Percentiles rank a stretch among this genome's conserved stretches.
Conservation (phyloP, 495 filamentous ascomycete species). For the Symbiotaphrina buchneri region DNA sequence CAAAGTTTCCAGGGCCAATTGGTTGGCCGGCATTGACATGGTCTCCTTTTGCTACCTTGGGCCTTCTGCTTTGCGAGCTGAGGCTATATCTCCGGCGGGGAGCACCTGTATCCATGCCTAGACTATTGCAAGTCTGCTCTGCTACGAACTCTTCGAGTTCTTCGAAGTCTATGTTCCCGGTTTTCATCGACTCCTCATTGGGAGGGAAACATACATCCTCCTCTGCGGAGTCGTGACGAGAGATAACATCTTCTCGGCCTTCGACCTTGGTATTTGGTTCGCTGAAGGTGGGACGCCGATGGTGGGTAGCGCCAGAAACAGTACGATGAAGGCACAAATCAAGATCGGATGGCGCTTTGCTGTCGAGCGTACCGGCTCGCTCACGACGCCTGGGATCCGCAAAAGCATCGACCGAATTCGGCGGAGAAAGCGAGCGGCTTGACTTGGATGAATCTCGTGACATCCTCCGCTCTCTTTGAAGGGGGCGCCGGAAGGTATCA, state of each 20-base stretch:
- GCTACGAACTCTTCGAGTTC: conserved; percentile 71
- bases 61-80: conserved; percentile 18
- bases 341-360: conserved; percentile 28
- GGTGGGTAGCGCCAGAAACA: conserved; percentile 41
- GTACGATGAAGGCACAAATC: conserved; percentile 47
- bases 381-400: conserved; percentile 53
- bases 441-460: conserved; percentile 29
- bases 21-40: too few relatives aligned
- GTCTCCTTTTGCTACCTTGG: not conserved
- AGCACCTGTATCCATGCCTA: conserved; percentile 8
- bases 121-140: conserved; percentile 17
- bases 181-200: conserved; percentile 28
- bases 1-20: too few relatives aligned
- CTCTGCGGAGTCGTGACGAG: conserved; percentile 24
- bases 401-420: conserved; percentile 95
- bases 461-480: conserved; percentile 10
- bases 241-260: conserved; percentile 18
- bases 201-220: conserved; percentile 69
- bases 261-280: conserved; percentile 26
- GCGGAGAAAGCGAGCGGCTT: conserved; percentile 58
- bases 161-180: conserved; percentile 61
- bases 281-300: conserved; percentile 35
- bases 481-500: not conserved
- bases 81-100: conserved; percentile 25
- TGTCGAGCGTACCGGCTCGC: conserved; percentile 38